These are phyloP conservation scores for Aspergillus sp. DNA, from an alignment of 2,329 filamentous ascomycete genomes.

Conservation along the genomic window DNA sequence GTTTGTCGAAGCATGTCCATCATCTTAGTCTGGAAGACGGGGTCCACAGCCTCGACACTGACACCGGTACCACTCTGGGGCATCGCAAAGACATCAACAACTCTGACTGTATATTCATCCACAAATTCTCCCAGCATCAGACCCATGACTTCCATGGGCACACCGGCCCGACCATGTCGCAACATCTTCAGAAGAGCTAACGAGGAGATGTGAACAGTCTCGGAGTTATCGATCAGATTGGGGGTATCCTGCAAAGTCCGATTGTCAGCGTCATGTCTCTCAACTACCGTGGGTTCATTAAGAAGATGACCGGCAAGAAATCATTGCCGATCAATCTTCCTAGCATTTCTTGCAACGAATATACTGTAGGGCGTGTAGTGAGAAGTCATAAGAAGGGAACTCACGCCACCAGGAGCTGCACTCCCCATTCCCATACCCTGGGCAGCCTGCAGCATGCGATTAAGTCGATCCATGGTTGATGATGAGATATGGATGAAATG, in stretches of 20 bases:
- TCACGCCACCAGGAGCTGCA: conserved; percentile 41
- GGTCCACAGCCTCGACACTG: conserved; percentile 96
- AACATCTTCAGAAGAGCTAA: conserved; percentile 98
- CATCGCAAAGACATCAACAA: conserved; percentile 99
- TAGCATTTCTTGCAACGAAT: neutral
- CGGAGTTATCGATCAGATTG: conserved; percentile 95
- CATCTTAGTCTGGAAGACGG: conserved; percentile 99
- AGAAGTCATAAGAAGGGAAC: conserved; percentile 19
- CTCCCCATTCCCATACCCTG: conserved; percentile 55
- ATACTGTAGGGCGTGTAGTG: neutral
- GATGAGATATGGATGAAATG: conserved; percentile 17
- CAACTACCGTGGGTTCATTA: neutral
- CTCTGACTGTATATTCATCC: conserved; percentile 96
- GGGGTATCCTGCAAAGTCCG: conserved; percentile 68
- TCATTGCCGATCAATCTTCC: neutral
- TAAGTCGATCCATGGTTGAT: conserved; percentile 80
- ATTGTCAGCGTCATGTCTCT: neutral
- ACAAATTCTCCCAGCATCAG: conserved; percentile 99
- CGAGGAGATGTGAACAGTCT: conserved; percentile 98
- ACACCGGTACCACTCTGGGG: conserved; percentile 97
- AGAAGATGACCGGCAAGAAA: neutral
- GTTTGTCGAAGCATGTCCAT: conserved; percentile 99
- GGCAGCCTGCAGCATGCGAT: conserved; percentile 78
- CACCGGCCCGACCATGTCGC: conserved; percentile 92
- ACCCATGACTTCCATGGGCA: conserved; percentile 99